Evolutionary conservation across 257 asterid species (phyloP), one percentile per base, ranked within the genome.

Genomic region (Catharanthus roseus): DNA sequence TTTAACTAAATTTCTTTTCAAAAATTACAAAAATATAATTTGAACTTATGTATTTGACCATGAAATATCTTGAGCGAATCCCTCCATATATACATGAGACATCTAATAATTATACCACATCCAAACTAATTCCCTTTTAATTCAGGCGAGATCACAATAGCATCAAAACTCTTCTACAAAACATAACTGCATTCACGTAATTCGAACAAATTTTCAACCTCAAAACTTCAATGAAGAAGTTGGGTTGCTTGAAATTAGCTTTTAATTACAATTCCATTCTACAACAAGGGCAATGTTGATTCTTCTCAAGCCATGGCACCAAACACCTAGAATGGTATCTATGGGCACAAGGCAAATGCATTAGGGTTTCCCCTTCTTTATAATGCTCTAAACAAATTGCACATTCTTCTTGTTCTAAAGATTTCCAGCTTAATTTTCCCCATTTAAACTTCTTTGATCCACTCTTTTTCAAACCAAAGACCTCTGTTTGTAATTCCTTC

Each of bases 241-340:
- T 70, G 74, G 57, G 56, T 19, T 57, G 44, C 44, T 38, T 38
- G 8, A 38, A 38, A 38, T 38, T 38, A 38, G 42, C 3, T 26
- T 11, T 1, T 33, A 21, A 18, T n/a, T 38, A 24, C 3, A 56
- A n/a, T 33, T 69, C 57, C 67, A 55, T 54, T 64, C 96, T 83
- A 74, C 96, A 90, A 73, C 90, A 88, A 75, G 96, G 96, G 74
- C 96, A 90, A 38, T 80, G 95, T 0, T 84, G 77, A 72, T 81
- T 88, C 58, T 75, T 79, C 71, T 82, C 85, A 61, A 91, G 78
- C 97, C 97, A 91, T 49, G 97, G 97, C 21, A 78, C 58, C 85
- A 89, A 81, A 72, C 97, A 91, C 23, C 75, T 84, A 1, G 79
- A 78, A 68, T 91, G 97, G 78, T 85, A 91, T 72, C 79, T 80